A percentile compares a stretch with the other conserved stretches of the same genome.
These are phyloP conservation scores for Lactarius quietus DNA, from an alignment of 768 basidiomycete genomes.

Conservation along the genomic window DNA sequence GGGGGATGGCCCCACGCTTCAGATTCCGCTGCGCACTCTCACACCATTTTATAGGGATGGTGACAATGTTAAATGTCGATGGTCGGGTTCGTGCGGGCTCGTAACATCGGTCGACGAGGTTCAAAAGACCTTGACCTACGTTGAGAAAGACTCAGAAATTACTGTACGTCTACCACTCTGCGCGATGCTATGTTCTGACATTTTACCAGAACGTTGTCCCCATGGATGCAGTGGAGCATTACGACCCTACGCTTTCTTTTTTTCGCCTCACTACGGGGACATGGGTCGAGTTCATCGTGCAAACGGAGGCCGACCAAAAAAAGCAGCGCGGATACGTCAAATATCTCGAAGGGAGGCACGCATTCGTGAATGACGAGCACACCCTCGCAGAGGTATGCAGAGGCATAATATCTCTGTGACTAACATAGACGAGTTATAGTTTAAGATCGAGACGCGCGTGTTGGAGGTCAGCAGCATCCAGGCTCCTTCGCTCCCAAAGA, in stretches of 20 bases:
- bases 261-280: background rate
- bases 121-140: background rate
- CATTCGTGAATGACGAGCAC: background rate
- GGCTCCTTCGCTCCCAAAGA: background rate
- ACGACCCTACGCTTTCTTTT: background rate
- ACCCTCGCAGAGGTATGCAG: background rate
- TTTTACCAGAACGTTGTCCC: background rate
- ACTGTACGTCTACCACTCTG: background rate
- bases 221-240: background rate
- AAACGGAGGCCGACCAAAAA: background rate
- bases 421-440: background rate
- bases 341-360: background rate
- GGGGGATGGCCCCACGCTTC: background rate
- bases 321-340: background rate
- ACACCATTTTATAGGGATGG: background rate
- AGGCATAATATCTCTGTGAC: background rate
- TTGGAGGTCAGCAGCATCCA: background rate
- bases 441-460: background rate
- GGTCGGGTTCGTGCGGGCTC: background rate
- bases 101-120: background rate
- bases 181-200: fast-evolving
- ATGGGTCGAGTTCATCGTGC: background rate
- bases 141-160: background rate
- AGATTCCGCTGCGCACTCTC: background rate
- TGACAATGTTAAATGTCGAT: background rate